Evolutionary conservation across 257 asterid species (phyloP).

Genomic region (Jacaranda mimosifolia): DNA sequence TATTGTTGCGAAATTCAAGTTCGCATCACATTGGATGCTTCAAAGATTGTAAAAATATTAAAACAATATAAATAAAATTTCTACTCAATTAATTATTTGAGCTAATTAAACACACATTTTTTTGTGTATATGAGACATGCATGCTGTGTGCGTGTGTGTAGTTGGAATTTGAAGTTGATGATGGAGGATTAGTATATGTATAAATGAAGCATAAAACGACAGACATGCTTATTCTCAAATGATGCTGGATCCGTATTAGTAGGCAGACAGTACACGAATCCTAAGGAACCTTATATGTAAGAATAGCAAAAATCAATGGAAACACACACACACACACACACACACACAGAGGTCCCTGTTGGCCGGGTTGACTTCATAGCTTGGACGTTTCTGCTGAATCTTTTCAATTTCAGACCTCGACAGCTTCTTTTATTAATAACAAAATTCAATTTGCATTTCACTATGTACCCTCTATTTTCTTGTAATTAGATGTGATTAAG

Average conservation of each 20-base stretch:
- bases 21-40: too few species aligned
- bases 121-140: background rate
- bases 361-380: constrained; percentile 47
- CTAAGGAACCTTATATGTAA: constrained; percentile 22
- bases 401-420: constrained; percentile 28
- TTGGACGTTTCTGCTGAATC: constrained; percentile 35
- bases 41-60: too few species aligned
- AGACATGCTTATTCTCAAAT: constrained; percentile 54
- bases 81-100: too few species aligned
- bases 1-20: too few species aligned
- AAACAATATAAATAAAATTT: too few species aligned
- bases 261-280: constrained; percentile 35
- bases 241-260: constrained; percentile 55
- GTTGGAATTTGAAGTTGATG: background rate
- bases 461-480: too few species aligned
- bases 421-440: too few species aligned
- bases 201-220: constrained; percentile 41
- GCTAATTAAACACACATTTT: too few species aligned
- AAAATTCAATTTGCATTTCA: too few species aligned
- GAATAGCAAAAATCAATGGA: background rate
- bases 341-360: constrained; percentile 14
- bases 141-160: background rate
- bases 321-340: constrained; percentile 26
- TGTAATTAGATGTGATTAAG: too few species aligned
- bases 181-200: background rate